A percentile compares a stretch with the other conserved stretches of the same genome.
Conservation (phyloP, 1,139 yeast genomes). For the Protomyces inundatus region DNA sequence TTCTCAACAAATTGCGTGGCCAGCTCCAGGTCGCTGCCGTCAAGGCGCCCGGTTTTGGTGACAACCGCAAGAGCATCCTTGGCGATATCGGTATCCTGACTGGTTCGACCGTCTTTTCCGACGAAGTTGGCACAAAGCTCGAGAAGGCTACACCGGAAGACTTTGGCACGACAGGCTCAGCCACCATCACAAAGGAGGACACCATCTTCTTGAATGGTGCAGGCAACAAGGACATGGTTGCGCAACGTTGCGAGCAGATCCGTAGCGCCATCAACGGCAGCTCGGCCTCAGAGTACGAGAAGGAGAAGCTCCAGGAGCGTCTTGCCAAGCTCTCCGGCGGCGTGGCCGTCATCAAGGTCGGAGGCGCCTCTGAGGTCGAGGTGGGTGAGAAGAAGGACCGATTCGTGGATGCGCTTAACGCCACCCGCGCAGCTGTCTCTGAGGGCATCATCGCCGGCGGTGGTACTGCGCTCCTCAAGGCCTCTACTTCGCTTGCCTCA, state of each 20-base stretch:
- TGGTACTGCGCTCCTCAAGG: constrained; percentile 97
- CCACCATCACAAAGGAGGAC: constrained; percentile 95
- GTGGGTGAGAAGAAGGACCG: constrained; percentile 99
- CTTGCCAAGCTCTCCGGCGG: constrained; percentile 98
- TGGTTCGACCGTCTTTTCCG: constrained; percentile 98
- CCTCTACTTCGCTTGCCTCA: constrained; percentile 71
- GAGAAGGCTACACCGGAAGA: constrained; percentile 90
- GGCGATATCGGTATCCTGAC: constrained; percentile 97
- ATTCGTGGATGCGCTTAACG: constrained; percentile 97
- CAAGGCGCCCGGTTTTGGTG: constrained; percentile 99
- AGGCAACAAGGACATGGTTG: constrained; percentile 83
- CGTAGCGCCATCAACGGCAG: constrained; percentile 69
- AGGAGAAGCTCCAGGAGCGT: constrained; percentile 97
- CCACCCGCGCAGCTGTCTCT: constrained; percentile 99
- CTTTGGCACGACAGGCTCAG: constrained; percentile 88
- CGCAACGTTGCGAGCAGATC: constrained; percentile 93
- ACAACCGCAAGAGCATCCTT: constrained; percentile 94
- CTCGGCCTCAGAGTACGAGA: constrained; percentile 86
- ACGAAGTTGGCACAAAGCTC: constrained; percentile 95
- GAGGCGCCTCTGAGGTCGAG: constrained; percentile 97
- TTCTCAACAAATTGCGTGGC: constrained; percentile 95
- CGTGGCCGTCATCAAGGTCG: constrained; percentile 97
- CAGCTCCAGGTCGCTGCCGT: constrained; percentile 98
- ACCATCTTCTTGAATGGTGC: constrained; percentile 94
- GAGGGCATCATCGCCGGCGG: constrained; percentile 99